Percentiles rank a stretch among this genome's conserved stretches.
Conservation (phyloP, 148 eudicot species). For the Arbutus unedo region DNA sequence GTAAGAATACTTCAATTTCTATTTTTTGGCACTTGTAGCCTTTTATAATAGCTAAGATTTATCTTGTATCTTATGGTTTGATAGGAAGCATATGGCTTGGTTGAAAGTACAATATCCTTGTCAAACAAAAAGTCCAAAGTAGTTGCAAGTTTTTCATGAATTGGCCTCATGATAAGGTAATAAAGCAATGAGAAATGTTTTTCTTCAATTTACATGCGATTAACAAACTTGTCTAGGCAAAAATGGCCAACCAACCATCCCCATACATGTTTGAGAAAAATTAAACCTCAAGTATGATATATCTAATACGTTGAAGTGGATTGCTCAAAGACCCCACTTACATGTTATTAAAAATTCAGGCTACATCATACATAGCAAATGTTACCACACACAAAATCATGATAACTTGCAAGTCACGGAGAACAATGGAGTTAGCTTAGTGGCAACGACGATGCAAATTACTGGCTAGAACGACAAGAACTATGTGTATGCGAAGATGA, state of each 20-base stretch:
- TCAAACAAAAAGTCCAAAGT: not conserved
- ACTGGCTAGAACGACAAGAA: not conserved
- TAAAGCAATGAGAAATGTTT: not conserved
- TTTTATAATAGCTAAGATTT: too few relatives aligned
- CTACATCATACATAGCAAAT: not conserved
- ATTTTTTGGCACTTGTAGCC: too few relatives aligned
- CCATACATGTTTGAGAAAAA: not conserved
- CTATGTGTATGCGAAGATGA: not conserved
- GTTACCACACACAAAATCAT: too few relatives aligned
- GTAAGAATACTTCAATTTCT: too few relatives aligned
- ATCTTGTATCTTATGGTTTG: too few relatives aligned
- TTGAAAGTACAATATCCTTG: not conserved
- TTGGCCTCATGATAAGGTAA: not conserved
- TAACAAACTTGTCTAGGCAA: not conserved
- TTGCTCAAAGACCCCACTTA: not conserved
- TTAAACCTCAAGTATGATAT: not conserved
- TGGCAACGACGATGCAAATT: not conserved
- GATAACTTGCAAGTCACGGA: not conserved
- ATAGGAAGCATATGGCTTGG: not conserved
- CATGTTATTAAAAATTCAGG: not conserved
- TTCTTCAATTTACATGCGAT: too few relatives aligned
- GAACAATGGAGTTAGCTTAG: not conserved
- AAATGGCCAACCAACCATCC: not conserved
- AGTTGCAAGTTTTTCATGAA: not conserved
- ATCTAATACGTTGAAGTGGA: not conserved